phyloP scores from a whole-genome alignment of 805 yeast genomes.

The Kluyveromyces nonfermentans region DNA sequence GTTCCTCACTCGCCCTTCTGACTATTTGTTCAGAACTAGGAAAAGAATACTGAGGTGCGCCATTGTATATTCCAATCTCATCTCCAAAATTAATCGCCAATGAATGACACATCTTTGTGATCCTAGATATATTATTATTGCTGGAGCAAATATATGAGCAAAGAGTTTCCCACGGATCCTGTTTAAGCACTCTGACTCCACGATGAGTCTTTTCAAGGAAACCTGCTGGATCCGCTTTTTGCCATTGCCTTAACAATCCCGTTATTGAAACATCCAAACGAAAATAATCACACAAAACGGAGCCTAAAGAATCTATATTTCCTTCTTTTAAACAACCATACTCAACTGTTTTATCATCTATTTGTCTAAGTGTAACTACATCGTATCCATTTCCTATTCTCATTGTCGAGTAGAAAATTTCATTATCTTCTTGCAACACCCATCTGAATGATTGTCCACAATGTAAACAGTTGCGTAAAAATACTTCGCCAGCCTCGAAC shows the following conservation, averaged over 20 bases:
- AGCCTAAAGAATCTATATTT: slow-evolving; percentile 27
- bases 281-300: slow-evolving; percentile 57
- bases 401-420: slow-evolving; percentile 21
- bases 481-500: slow-evolving; percentile 17
- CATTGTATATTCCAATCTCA: slow-evolving; percentile 43
- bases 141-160: slow-evolving; percentile 88
- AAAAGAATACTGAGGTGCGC: slow-evolving; percentile 55
- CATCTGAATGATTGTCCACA: slow-evolving; percentile 30
- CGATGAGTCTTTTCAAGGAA: slow-evolving; percentile 34
- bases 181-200: slow-evolving; percentile 80
- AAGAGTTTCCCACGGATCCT: slow-evolving; percentile 95
- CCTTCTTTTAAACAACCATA: slow-evolving; percentile 37
- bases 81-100: slow-evolving; percentile 66
- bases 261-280: slow-evolving; percentile 48
- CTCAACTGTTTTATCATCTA: slow-evolving; percentile 38
- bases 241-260: slow-evolving; percentile 55
- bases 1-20: slow-evolving; percentile 34
- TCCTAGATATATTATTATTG: slow-evolving; percentile 91
- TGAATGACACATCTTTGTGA: slow-evolving; percentile 83
- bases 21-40: slow-evolving; percentile 55
- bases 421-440: slow-evolving; percentile 17
- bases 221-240: slow-evolving; percentile 36
- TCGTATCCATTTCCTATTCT: slow-evolving; percentile 33
- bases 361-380: slow-evolving; percentile 56
- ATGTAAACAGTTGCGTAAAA: slow-evolving; percentile 40